These are phyloP conservation scores for Pseudogymnoascus sp. DNA, from an alignment of 2,329 filamentous ascomycete species.

Conservation along the genomic window DNA sequence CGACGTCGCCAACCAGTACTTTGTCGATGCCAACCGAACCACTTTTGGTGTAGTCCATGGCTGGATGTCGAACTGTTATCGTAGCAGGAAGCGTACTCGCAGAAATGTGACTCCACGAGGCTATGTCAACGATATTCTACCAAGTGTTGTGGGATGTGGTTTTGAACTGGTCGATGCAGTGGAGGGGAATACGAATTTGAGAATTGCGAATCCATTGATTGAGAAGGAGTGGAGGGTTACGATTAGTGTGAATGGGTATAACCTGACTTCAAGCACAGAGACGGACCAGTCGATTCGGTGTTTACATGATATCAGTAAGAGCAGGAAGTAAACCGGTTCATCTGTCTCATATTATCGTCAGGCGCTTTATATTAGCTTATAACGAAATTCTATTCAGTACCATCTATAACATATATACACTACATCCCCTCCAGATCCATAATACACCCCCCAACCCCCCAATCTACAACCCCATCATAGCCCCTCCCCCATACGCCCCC, in stretches of 20 bases:
- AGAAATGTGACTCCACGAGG: not conserved
- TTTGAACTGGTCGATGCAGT: not conserved
- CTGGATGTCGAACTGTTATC: no score
- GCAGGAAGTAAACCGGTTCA: not conserved
- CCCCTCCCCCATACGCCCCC: not conserved
- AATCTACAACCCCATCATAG: not conserved
- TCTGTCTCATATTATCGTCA: not conserved
- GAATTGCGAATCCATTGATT: not conserved
- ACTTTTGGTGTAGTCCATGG: no score
- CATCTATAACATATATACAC: not conserved
- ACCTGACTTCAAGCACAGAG: not conserved
- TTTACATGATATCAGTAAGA: not conserved
- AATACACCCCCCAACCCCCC: no score
- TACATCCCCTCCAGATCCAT: no score
- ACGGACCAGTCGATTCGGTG: no score
- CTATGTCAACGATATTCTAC: not conserved
- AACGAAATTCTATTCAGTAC: not conserved
- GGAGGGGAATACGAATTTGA: not conserved
- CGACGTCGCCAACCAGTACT: no score
- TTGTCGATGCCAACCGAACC: no score
- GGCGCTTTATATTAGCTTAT: not conserved
- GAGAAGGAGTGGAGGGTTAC: not conserved
- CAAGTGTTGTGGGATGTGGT: not conserved
- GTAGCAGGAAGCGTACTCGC: no score
- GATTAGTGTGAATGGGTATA: not conserved